phyloP scores from a whole-genome alignment of 116 monocot species.

The Zostera marina region DNA sequence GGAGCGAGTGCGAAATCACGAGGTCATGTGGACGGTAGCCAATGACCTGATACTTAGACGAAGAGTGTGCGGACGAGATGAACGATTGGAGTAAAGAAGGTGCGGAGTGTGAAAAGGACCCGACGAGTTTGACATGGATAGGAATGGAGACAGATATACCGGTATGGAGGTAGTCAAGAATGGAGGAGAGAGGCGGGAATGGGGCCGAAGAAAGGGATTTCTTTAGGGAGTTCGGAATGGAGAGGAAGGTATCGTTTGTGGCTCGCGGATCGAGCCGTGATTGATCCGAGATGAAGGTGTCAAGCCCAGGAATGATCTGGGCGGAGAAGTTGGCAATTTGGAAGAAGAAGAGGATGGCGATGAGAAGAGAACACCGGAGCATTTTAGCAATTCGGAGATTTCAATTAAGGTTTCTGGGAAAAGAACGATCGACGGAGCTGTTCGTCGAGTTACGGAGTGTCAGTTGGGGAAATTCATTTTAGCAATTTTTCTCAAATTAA shows the following conservation, averaged over 20 bases:
- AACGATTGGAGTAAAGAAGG: conserved; percentile 28
- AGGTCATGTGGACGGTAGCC: conserved; percentile 10
- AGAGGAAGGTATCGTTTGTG: conserved; percentile 46
- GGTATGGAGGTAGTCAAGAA: conserved; percentile 19
- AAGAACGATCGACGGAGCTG: neutral
- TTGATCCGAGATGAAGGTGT: conserved; percentile 50
- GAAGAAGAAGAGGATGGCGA: conserved; percentile 6
- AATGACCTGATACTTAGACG: conserved; percentile 32
- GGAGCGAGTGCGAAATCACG: conserved; percentile 17
- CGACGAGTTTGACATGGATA: conserved; percentile 60
- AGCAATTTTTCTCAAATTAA: no score
- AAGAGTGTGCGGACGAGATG: conserved; percentile 32
- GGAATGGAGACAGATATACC: conserved; percentile 46
- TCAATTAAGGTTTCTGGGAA: no score
- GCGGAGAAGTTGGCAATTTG: neutral
- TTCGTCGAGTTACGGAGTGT: no score
- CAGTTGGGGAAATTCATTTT: no score
- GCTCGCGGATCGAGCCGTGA: conserved; percentile 37
- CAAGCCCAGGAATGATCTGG: conserved; percentile 32
- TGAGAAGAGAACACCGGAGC: conserved; percentile 1
- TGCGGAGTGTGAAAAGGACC: conserved; percentile 36
- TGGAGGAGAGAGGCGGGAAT: conserved; percentile 12
- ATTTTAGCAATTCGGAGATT: no score
- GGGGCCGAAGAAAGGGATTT: conserved; percentile 16
- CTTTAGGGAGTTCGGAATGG: conserved; percentile 28